Percentiles rank a stretch among this genome's conserved stretches.
These are phyloP conservation scores for Colletotrichum endophyticum DNA, from an alignment of 2,329 filamentous ascomycete species.

Conservation along the genomic window DNA sequence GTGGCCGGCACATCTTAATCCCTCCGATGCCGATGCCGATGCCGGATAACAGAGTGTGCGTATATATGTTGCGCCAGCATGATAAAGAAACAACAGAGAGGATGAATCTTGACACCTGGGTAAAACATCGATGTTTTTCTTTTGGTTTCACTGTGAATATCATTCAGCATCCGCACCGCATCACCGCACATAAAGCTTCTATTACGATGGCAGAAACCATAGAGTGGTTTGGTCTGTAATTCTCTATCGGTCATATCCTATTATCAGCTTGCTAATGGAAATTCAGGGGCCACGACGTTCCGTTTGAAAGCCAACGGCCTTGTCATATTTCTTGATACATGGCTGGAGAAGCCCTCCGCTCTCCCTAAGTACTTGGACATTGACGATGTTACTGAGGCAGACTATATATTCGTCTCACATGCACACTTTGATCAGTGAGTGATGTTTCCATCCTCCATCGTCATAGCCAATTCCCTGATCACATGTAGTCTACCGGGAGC, in stretches of 20 bases:
- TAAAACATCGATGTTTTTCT: not conserved
- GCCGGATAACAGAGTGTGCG: not conserved
- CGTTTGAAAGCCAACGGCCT: not conserved
- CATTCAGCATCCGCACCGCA: not conserved
- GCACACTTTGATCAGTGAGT: constrained; percentile 27
- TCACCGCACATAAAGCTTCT: not conserved
- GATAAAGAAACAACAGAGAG: too few species aligned
- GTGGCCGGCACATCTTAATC: not conserved
- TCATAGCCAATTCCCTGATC: not conserved
- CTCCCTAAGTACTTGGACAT: constrained; percentile 13
- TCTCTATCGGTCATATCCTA: not conserved
- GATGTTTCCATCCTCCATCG: not conserved
- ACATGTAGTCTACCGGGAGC: constrained; percentile 25
- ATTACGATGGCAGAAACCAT: not conserved
- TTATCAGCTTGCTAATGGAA: rapidly evolving
- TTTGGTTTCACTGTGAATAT: rapidly evolving
- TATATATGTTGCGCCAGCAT: not conserved
- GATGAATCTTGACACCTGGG: not conserved
- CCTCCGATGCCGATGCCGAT: not conserved
- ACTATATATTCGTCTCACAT: constrained; percentile 30
- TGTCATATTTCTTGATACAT: not conserved
- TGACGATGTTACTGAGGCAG: constrained; percentile 24
- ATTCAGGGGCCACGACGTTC: not conserved
- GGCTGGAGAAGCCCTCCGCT: not conserved
- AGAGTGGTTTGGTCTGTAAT: not conserved